phyloP scores from a whole-genome alignment of 176 grass and related monocot genomes.

The Eremochloa ophiuroides region DNA sequence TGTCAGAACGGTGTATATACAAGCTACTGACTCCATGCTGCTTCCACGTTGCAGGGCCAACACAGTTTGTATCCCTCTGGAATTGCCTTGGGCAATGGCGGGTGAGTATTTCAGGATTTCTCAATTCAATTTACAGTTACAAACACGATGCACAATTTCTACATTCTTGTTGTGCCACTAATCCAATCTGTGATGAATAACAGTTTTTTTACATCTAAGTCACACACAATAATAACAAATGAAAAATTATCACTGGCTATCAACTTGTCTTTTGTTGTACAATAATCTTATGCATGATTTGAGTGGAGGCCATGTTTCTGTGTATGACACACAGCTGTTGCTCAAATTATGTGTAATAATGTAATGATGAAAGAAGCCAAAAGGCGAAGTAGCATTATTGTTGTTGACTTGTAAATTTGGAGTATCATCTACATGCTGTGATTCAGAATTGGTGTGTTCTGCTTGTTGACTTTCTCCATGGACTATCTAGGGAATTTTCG shows the following conservation, averaged over 20 bases:
- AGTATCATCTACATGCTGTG: not conserved
- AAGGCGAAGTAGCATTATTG: not conserved
- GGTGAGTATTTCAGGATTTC: slow-evolving; percentile 31
- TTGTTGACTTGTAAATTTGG: not conserved
- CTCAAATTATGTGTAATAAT: not conserved
- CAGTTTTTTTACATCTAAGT: not conserved
- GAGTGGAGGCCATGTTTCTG: not conserved
- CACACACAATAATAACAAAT: not conserved
- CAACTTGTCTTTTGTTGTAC: not conserved
- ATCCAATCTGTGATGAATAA: not conserved
- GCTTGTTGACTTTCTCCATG: slow-evolving; percentile 12
- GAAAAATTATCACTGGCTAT: not conserved
- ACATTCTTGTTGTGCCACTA: not conserved
- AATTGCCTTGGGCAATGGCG: slow-evolving; percentile 87
- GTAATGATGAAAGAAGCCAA: not conserved
- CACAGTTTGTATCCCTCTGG: slow-evolving; percentile 76
- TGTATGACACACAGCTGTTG: not conserved
- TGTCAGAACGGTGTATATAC: not conserved
- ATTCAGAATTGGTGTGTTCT: not conserved
- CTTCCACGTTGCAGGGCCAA: slow-evolving; percentile 45
- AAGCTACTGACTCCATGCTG: slow-evolving; percentile 1
- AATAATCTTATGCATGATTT: not conserved
- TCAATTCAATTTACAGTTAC: not conserved
- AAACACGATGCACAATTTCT: not conserved
- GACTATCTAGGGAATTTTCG: slow-evolving; percentile 58